These are phyloP conservation scores for Rhodosporidiobolus odoratus DNA, from an alignment of 768 basidiomycete species.

Conservation along the genomic window DNA sequence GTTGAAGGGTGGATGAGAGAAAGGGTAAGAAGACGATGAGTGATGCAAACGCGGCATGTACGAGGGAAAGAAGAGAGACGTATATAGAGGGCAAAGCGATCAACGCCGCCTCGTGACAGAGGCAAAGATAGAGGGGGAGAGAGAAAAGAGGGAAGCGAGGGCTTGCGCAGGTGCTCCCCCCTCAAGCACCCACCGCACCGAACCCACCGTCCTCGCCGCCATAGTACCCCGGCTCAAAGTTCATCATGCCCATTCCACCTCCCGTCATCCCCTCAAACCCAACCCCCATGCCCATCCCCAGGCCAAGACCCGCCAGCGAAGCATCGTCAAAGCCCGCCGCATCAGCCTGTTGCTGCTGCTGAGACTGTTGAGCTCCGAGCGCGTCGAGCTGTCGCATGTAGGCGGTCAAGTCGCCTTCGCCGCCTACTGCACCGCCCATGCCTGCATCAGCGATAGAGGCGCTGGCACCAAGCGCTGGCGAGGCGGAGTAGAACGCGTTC, in stretches of 20 bases:
- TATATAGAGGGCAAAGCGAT: neutral
- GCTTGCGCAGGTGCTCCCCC: neutral
- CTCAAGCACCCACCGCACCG: neutral
- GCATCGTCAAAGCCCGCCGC: too few relatives aligned
- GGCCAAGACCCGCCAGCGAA: neutral
- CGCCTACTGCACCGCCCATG: neutral
- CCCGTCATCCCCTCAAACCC: neutral
- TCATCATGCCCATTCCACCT: neutral
- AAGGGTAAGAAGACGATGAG: neutral
- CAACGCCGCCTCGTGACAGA: too few relatives aligned
- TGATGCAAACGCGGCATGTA: neutral
- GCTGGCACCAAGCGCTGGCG: neutral
- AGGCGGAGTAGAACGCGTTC: neutral
- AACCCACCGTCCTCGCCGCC: conserved; percentile 1
- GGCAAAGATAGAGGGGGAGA: neutral
- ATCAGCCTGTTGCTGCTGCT: neutral
- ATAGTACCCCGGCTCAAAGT: conserved; percentile 10
- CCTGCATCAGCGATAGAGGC: neutral
- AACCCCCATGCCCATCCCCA: conserved; percentile 9
- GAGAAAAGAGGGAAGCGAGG: neutral
- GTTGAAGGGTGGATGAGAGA: neutral
- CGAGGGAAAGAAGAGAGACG: neutral
- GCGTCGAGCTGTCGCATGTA: conserved; percentile 16
- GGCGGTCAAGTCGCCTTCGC: neutral
- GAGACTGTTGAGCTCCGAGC: neutral